phyloP scores from a whole-genome alignment of 495 filamentous ascomycete species.

The Tuber aestivum region DNA sequence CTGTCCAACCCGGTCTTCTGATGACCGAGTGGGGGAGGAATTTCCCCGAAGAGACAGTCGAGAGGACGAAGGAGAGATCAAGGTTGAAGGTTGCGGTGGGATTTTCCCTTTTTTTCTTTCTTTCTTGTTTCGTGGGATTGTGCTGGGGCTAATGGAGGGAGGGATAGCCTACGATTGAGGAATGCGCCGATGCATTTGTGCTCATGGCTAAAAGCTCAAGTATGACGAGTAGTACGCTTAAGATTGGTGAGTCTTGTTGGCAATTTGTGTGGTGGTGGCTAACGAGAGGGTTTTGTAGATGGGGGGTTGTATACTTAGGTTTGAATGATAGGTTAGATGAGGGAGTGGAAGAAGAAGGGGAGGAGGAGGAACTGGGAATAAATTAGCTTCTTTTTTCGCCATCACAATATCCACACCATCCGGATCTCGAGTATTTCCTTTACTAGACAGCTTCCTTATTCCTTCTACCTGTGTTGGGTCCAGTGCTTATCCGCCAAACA shows the following conservation, averaged over 20 bases:
- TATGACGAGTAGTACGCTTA: slow-evolving; percentile 30
- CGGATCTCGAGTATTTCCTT: not conserved
- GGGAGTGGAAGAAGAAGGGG: not conserved
- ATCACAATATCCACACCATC: not conserved
- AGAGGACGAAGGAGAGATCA: slow-evolving; percentile 24
- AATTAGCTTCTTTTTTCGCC: not conserved
- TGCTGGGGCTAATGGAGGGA: not conserved
- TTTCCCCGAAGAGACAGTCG: slow-evolving; percentile 23
- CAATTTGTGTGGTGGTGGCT: not conserved
- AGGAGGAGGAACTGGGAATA: not conserved
- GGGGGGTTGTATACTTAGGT: slow-evolving; percentile 24
- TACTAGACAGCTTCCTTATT: not conserved
- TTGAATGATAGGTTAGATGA: not conserved
- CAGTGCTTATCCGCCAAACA: too few relatives aligned
- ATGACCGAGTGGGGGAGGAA: slow-evolving; percentile 65
- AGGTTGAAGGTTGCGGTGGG: slow-evolving; percentile 24
- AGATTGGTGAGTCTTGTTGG: slow-evolving; percentile 30
- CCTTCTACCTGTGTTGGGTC: too few relatives aligned
- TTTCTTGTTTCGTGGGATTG: not conserved
- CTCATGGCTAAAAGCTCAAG: slow-evolving; percentile 32
- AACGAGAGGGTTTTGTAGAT: slow-evolving; percentile 9
- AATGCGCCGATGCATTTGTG: slow-evolving; percentile 36
- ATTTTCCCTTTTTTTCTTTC: not conserved
- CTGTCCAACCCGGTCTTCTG: slow-evolving; percentile 57
- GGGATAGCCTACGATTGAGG: slow-evolving; percentile 27